Base-by-base conservation (phyloP, 768 basidiomycete species). In the Pleurotus djamor region DNA sequence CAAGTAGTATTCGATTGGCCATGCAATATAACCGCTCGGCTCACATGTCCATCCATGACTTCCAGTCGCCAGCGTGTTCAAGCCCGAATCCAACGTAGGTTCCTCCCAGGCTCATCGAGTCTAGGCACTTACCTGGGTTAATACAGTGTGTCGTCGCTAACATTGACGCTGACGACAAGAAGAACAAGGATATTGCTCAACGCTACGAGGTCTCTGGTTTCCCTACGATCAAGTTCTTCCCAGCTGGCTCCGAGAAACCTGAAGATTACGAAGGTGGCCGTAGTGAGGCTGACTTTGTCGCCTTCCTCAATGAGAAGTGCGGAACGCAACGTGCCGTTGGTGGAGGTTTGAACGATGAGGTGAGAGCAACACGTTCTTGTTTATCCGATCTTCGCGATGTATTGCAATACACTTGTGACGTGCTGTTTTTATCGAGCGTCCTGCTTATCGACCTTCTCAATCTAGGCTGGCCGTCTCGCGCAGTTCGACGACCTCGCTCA, bases 151-250 rank as follows among this genome's bases (percentile, higher is more conserved):
- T 96, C 58, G 84, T 99, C 58, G 95, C 94, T 33, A 94, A 96
- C 72, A 74, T 98, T 60, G 88, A 98, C 72, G 94, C 90, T 17
- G 94, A 98, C 70, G 90, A 91, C 41, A 80, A 86, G 61, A 79
- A 79, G 71, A 96, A 97, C 80, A 81, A 82, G 65, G 83, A 80
- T 17, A 72, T 97, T 55, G 86, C 88, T 7, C 62, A 69, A 38
- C 83, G 85, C 69, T 95, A 95, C 67, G 90, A 79, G 4, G 83
- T 99, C 59, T 67, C 72, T 16, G 84, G 88, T 60, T 99, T 86
- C 85, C 97, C 97, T 0, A 98, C 96, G 16, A 85, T 99, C 79
- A 96, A 94, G 72, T 96, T 96, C 80, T 97, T 94, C 86, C 81
- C 91, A 63, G 88, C 87, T 64, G 85, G 80, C 63, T 78, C 79